Evolutionary conservation across 495 filamentous ascomycete species (phyloP).

Genomic region (Massariosphaeria phaeospora): DNA sequence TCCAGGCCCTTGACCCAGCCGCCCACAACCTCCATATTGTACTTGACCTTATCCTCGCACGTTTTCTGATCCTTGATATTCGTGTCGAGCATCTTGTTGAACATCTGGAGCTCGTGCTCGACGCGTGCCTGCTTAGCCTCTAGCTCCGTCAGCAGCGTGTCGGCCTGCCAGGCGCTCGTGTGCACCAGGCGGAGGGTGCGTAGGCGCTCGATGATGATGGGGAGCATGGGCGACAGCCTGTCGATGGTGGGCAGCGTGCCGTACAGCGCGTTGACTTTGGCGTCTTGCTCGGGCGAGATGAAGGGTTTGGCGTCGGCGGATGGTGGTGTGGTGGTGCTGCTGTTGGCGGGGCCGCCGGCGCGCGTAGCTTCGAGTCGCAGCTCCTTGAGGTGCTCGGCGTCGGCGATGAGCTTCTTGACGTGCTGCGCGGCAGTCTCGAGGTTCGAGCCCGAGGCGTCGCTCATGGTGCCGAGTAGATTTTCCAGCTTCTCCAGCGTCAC

Average conservation of each 20-base stretch:
- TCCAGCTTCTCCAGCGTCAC: constrained; percentile 75
- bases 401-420: constrained; percentile 67
- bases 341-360: not conserved
- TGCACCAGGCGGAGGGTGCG: constrained; percentile 80
- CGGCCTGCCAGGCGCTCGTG: constrained; percentile 77
- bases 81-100: constrained; percentile 75
- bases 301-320: not conserved
- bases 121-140: constrained; percentile 79
- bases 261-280: constrained; percentile 91
- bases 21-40: constrained; percentile 75
- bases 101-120: constrained; percentile 74
- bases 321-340: not conserved
- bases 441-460: constrained; percentile 57
- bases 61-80: constrained; percentile 69
- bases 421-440: constrained; percentile 71
- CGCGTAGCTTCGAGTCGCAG: constrained; percentile 56
- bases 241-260: constrained; percentile 85
- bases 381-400: constrained; percentile 73
- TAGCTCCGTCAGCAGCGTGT: constrained; percentile 67
- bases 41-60: constrained; percentile 62
- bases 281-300: constrained; percentile 47
- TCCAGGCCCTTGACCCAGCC: constrained; percentile 88
- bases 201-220: constrained; percentile 77
- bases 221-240: constrained; percentile 75
- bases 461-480: constrained; percentile 61